phyloP scores from a whole-genome alignment of 225 moss, liverwort and hornwort species.

The Pseudoscleropodium purum region DNA sequence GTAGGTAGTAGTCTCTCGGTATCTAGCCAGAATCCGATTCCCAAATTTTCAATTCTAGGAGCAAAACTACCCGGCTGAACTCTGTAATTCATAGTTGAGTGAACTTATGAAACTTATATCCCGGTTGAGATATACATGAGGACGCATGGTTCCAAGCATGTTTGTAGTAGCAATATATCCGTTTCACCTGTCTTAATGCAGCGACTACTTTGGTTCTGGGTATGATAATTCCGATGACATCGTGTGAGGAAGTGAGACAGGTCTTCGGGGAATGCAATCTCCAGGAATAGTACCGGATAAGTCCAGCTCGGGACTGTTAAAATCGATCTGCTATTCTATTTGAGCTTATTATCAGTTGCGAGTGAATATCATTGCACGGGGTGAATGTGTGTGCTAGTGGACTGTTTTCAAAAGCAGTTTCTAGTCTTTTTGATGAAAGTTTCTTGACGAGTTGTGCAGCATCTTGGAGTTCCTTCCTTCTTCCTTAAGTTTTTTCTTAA shows the following conservation, averaged over 20 bases:
- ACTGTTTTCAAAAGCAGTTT: neutral
- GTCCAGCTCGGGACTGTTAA: neutral
- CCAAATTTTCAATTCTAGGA: neutral
- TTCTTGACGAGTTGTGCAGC: neutral
- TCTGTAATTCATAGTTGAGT: neutral
- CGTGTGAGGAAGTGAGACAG: neutral
- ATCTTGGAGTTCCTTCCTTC: neutral
- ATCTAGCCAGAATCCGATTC: neutral
- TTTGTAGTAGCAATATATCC: neutral
- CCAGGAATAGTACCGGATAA: neutral
- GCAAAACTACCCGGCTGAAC: neutral
- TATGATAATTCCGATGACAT: neutral
- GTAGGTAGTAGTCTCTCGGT: neutral
- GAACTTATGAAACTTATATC: neutral
- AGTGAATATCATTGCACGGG: neutral
- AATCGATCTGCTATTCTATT: neutral
- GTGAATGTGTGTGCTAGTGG: neutral
- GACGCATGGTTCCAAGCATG: neutral
- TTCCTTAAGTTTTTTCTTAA: neutral
- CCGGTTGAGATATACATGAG: neutral
- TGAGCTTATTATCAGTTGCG: neutral
- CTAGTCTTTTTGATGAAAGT: neutral
- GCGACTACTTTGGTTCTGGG: neutral
- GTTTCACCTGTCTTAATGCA: neutral
- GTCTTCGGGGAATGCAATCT: neutral